phyloP scores from a whole-genome alignment of 768 basidiomycete genomes.

The Termitomyces sp. region DNA sequence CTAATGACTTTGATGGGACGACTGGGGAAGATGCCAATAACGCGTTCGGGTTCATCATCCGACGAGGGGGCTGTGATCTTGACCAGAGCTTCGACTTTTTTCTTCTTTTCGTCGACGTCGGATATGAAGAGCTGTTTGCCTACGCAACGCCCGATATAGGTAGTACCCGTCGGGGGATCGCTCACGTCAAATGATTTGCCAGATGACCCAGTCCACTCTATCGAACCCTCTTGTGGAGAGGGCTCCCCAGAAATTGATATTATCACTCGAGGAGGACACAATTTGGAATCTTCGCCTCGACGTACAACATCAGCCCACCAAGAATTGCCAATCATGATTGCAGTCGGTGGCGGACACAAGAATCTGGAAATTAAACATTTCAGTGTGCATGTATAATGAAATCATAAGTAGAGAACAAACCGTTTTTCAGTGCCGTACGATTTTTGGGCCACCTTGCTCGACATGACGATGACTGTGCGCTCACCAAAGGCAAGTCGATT shows the following conservation, averaged over 20 bases:
- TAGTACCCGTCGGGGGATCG: slow-evolving; percentile 74
- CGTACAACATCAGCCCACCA: slow-evolving; percentile 88
- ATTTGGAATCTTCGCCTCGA: slow-evolving; percentile 67
- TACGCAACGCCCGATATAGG: slow-evolving; percentile 89
- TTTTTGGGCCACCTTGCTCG: slow-evolving; percentile 96
- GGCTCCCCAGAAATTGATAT: slow-evolving; percentile 92
- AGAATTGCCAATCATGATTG: slow-evolving; percentile 87
- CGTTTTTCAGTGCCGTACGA: slow-evolving; percentile 96
- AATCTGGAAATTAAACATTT: slow-evolving; percentile 43
- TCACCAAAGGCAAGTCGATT: slow-evolving; percentile 91
- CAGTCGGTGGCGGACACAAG: slow-evolving; percentile 90
- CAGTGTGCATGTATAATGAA: neutral
- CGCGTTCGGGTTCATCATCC: slow-evolving; percentile 75
- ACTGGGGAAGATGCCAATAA: slow-evolving; percentile 87
- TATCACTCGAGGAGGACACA: slow-evolving; percentile 74
- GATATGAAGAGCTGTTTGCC: slow-evolving; percentile 95
- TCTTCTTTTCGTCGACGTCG: slow-evolving; percentile 92
- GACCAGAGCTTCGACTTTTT: slow-evolving; percentile 90
- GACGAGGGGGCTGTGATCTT: slow-evolving; percentile 77
- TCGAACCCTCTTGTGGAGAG: slow-evolving; percentile 74
- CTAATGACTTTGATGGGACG: slow-evolving; percentile 98
- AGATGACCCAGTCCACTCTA: slow-evolving; percentile 83
- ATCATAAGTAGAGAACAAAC: slow-evolving; percentile 28
- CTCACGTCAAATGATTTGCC: slow-evolving; percentile 82
- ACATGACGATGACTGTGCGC: slow-evolving; percentile 93